Evolutionary conservation across 2,329 filamentous ascomycete species (phyloP).

Genomic region (Ophiostoma ips): DNA sequence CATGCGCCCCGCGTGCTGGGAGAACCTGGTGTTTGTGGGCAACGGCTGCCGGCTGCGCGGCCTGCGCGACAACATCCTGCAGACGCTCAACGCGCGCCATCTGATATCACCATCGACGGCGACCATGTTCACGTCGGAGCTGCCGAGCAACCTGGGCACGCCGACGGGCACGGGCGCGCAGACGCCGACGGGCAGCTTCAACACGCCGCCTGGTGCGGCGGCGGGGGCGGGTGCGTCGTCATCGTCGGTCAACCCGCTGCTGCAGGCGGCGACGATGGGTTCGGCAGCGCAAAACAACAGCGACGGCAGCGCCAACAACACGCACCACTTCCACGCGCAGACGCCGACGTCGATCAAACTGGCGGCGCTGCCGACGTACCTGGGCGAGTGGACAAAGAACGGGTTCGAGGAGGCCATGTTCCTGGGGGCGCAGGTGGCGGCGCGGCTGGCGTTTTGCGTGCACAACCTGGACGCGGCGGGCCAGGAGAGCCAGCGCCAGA

Average conservation of each 20-base stretch:
- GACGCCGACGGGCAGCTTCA: conserved; percentile 59
- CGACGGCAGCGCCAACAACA: conserved; percentile 20
- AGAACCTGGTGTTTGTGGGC: conserved; percentile 79
- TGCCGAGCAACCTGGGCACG: conserved; percentile 86
- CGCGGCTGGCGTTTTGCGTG: conserved; percentile 44
- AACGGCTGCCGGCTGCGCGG: conserved; percentile 64
- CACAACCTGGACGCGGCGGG: conserved; percentile 42
- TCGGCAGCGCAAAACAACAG: conserved; percentile 20
- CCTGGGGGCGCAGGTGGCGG: conserved; percentile 75
- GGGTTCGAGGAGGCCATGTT: conserved; percentile 72
- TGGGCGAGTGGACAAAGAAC: conserved; percentile 79
- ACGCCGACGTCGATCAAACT: conserved; percentile 77
- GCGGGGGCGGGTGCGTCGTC: conserved; percentile 29
- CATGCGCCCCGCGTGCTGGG: conserved; percentile 80
- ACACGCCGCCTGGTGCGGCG: conserved; percentile 41
- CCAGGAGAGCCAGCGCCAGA: conserved; percentile 37
- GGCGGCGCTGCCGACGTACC: conserved; percentile 66
- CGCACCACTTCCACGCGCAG: conserved; percentile 46
- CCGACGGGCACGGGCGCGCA: conserved; percentile 82
- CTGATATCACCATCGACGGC: conserved; percentile 83
- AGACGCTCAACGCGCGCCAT: conserved; percentile 67
- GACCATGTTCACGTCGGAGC: conserved; percentile 93
- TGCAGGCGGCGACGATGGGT: conserved; percentile 75
- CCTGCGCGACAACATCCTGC: conserved; percentile 77
- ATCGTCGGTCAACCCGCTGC: conserved; percentile 64